phyloP scores from a whole-genome alignment of 1,139 yeast species.

The Entelexis paramagnoliae region DNA sequence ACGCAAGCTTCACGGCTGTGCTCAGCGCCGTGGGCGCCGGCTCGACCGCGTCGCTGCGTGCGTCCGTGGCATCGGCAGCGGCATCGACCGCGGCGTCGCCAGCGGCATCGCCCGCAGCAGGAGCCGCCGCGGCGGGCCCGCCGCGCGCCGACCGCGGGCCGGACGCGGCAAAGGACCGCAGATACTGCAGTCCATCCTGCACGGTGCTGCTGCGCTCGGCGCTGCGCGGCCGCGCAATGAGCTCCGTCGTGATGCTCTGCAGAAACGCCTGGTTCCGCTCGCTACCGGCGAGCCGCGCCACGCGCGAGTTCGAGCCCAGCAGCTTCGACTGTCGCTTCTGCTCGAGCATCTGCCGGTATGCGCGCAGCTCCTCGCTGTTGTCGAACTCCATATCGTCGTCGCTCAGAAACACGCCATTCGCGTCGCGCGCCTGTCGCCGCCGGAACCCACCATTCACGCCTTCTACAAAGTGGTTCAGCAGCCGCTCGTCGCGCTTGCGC shows the following conservation, averaged over 20 bases:
- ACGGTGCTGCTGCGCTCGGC: conserved; percentile 6
- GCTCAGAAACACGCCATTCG: conserved; percentile 31
- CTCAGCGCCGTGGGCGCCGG: background rate
- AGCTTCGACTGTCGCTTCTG: conserved; percentile 48
- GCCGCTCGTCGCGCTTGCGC: conserved; percentile 54
- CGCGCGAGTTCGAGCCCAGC: conserved; percentile 41
- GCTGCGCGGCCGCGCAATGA: conserved; percentile 13
- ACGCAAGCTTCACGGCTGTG: background rate
- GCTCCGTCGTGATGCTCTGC: conserved; percentile 20
- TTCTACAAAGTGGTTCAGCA: conserved; percentile 63
- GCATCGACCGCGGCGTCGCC: too few species aligned
- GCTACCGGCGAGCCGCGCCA: conserved; percentile 41
- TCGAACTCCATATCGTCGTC: conserved; percentile 40
- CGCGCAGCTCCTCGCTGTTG: conserved; percentile 45
- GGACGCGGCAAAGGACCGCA: conserved; percentile 11
- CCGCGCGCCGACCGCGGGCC: background rate
- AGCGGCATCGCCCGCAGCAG: too few species aligned
- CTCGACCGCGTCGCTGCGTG: background rate
- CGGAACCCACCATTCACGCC: conserved; percentile 78
- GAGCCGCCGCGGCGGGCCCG: too few species aligned
- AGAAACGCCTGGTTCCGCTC: conserved; percentile 20
- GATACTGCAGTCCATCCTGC: conserved; percentile 19
- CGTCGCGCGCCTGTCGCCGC: conserved; percentile 37
- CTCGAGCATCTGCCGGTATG: conserved; percentile 26
- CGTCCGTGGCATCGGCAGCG: background rate